Conservation (phyloP, 805 yeast genomes). For the Nakazawaea wyomingensis region DNA sequence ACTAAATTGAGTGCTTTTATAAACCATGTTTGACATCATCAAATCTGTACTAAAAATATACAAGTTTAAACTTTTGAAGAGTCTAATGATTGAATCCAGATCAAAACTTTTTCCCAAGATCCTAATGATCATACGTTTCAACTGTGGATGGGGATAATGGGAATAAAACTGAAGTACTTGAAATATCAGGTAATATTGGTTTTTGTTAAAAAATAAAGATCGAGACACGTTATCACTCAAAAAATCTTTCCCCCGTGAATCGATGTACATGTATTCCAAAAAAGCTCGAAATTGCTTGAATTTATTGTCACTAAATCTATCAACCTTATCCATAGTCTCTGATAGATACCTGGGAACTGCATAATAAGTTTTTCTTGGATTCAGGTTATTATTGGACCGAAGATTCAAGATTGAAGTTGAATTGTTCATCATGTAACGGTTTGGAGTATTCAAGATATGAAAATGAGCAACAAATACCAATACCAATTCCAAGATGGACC, state of each 20-base stretch:
- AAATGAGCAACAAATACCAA: conserved; percentile 4
- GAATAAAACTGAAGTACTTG: conserved; percentile 24
- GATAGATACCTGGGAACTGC: conserved; percentile 7
- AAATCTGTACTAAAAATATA: conserved; percentile 20
- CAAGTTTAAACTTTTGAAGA: conserved; percentile 16
- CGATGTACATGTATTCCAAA: conserved; percentile 17
- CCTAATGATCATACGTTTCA: conserved; percentile 16
- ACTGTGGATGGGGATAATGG: conserved; percentile 25
- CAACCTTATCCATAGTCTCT: not conserved
- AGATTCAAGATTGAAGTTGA: not conserved
- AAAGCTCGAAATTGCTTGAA: conserved; percentile 20
- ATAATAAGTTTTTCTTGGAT: not conserved
- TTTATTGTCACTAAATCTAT: conserved; percentile 10
- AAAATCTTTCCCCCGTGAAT: conserved; percentile 12
- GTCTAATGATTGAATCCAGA: not conserved
- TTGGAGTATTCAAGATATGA: conserved; percentile 1
- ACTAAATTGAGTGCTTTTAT: not conserved
- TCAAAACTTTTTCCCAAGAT: conserved; percentile 14
- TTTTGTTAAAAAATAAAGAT: conserved; percentile 13
- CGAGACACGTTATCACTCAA: conserved; percentile 15
- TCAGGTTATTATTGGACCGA: not conserved
- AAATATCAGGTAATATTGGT: conserved; percentile 16
- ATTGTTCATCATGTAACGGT: not conserved
- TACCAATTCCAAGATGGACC: not conserved
- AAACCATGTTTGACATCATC: conserved; percentile 18